Base-by-base conservation (phyloP, 108 stramenopile species). In the Cyclotella atomus region DNA sequence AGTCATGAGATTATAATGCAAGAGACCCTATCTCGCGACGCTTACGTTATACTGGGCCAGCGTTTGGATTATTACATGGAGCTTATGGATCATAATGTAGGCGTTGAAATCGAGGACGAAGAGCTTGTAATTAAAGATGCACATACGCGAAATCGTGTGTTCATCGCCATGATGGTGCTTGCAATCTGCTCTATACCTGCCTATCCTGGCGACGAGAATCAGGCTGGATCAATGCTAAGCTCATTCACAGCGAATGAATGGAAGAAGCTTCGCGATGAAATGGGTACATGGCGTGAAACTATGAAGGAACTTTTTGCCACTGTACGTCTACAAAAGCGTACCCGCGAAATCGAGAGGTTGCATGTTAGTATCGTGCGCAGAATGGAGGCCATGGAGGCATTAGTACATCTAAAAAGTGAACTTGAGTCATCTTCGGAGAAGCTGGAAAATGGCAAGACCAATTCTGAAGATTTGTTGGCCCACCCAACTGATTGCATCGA, bases 1-100 rank as follows among this genome's bases (percentile, higher is more conserved):
- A 54, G 65, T 68, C 74, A 75, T n/a, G 65, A 75, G 60, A 75
- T 75, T 29, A 36, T 75, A 41, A 41, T 41, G 30, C 23, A 25
- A 0, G 47, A 28, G 10, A 33, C 44, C 20, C 25, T 49, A 3
- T 30, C 65, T 12, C 32, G 30, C 19, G 29, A 53, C 14, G 46
- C 59, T n/a, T 67, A 34, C 10, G 47, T 23, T 21, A 10, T 47
- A 25, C 46, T 61, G 21, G 65, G 44, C 14, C 27, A 67, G 38
- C 33, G 49, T 25, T 50, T 75, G 66, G 46, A 68, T 56, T 52
- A 60, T 28, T 75, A 68, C 36, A 43, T 61, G 34, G 46, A 68
- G 15, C 44, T 54, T 32, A 27, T 65, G 54, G 55, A 55, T 65
- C 7, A 19, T 16, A n/a, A 16, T 43, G 27, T 34, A 25, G 63